Percentiles rank a stretch among this genome's conserved stretches.
These are phyloP conservation scores for Rhodotorula sp. DNA, from an alignment of 1,284 basidiomycete species.

Conservation along the genomic window DNA sequence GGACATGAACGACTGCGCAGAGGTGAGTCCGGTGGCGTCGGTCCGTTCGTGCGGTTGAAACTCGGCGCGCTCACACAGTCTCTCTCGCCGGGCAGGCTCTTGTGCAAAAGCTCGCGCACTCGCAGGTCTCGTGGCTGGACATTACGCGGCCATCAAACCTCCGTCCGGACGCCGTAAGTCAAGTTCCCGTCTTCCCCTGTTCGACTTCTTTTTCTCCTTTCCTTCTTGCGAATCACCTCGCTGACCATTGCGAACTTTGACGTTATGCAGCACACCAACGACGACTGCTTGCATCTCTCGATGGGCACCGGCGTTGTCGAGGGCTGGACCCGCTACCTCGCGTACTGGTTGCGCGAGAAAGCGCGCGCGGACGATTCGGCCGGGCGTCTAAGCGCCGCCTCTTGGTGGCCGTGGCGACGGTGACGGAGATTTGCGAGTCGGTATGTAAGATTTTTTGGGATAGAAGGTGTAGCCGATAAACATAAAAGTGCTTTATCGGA, in stretches of 20 bases:
- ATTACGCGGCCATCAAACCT: neutral
- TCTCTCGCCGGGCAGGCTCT: neutral
- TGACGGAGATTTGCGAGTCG: neutral
- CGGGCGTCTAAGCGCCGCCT: neutral
- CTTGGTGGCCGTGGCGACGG: neutral
- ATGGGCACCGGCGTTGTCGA: conserved; percentile 14
- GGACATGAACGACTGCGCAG: neutral
- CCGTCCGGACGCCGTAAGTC: conserved; percentile 5
- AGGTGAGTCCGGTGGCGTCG: neutral
- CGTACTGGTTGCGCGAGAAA: conserved; percentile 8
- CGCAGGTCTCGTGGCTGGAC: conserved; percentile 1
- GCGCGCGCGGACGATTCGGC: neutral
- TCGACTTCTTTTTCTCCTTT: neutral
- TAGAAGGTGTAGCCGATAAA: too few relatives aligned
- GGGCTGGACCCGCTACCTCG: conserved; percentile 12
- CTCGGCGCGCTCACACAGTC: neutral
- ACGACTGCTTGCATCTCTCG: conserved; percentile 16
- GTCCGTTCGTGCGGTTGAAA: too few relatives aligned
- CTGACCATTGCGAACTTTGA: too few relatives aligned
- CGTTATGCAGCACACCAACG: neutral
- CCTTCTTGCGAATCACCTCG: neutral
- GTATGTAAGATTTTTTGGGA: too few relatives aligned
- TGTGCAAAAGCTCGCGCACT: neutral
- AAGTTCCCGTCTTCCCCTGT: neutral
- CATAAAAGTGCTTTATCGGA: too few relatives aligned